Base-by-base conservation (phyloP, 345 rosid species). In the Gossypium arboreum region DNA sequence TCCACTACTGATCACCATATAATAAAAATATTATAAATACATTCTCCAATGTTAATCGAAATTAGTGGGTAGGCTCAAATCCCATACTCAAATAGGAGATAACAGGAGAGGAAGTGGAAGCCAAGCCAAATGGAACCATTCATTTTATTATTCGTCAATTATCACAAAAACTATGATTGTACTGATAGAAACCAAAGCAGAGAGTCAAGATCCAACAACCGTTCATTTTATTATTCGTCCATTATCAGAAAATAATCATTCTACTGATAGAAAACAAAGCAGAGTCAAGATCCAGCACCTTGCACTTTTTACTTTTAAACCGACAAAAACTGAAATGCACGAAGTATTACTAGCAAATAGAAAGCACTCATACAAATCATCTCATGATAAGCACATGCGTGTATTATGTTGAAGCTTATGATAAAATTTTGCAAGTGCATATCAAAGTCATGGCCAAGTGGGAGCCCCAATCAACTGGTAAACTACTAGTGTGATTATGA, bases 371-470 rank as follows among this genome's bases (percentile, higher is more conserved):
- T 18, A 18, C 24, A 55, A n/a, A n/a, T 55, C 59, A 55, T 55
- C 59, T 20, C 41, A 34, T 34, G 41, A 34, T 34, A 34, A 34
- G 41, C 41, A 34, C 51, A 47, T 10, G 59, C 25, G 9, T 56
- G 59, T 56, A 56, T 2, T n/a, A 56, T 56, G 24, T 18, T 9
- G 25, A 56, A 56, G 59, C 12, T 54, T 47, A 12, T 47, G 47
- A 50, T 20, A 66, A 16, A 20, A 73, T 10, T 7, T 25, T 16
- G 27, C 29, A 64, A 73, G 73, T 71, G 81, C 73, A 9, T 43
- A 73, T 75, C 74, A 71, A 29, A 77, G 68, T 74, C 73, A 74
- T 15, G 57, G 54, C 73, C 68, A 62, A 64, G 45, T 45, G 18
- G 81, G 75, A 62, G n/a, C 24, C 59, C 63, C 72, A 47, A 34